Base-by-base conservation (phyloP, 2,329 filamentous ascomycete genomes). In the Neofusicoccum kwambonambiense region DNA sequence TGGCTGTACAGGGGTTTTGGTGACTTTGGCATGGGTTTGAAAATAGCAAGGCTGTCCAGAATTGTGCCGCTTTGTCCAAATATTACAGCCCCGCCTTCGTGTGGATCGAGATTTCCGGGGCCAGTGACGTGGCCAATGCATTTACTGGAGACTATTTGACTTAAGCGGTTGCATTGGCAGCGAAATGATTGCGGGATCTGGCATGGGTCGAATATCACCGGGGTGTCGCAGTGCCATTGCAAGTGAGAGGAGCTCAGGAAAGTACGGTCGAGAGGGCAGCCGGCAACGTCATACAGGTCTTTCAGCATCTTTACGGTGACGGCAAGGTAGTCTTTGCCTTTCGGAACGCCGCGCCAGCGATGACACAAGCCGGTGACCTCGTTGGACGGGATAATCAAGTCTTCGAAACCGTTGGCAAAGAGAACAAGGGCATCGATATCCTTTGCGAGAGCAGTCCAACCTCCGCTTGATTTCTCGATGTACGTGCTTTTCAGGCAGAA, bases 201-300 rank as follows among this genome's bases (percentile, higher is more conserved):
- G 50, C 50, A 52, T 4, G 27, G 27, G 2, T 13, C 13, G 31
- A 52, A 52, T 9, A 31, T 2, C 6, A 52, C n/a, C 13, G 50
- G n/a, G 11, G 11, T 5, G 15, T n/a, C 69, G 58, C 62, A 64
- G 42, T 71, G 67, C 69, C 69, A 71, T 22, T 64, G 68, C 2
- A 71, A 44, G 7, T 66, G 47, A 4, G 65, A 65, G 17, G 54
- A 67, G 17, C 67, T 68, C 8, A 71, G 57, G 41, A 67, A 69
- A 39, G 61, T 62, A 12, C 67, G 64, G 34, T 58, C 50, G 2
- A 67, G 19, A 31, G 65, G 57, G 47, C 65, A 69, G 6, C 68
- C 69, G 31, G 69, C 69, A 5, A 65, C 65, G 22, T 68, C 57
- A 37, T 67, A 69, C 1, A 69, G 63, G 22, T 67, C 65, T 31